Conservation (phyloP, 2,329 filamentous ascomycete genomes). For the Cytospora schulzeri region DNA sequence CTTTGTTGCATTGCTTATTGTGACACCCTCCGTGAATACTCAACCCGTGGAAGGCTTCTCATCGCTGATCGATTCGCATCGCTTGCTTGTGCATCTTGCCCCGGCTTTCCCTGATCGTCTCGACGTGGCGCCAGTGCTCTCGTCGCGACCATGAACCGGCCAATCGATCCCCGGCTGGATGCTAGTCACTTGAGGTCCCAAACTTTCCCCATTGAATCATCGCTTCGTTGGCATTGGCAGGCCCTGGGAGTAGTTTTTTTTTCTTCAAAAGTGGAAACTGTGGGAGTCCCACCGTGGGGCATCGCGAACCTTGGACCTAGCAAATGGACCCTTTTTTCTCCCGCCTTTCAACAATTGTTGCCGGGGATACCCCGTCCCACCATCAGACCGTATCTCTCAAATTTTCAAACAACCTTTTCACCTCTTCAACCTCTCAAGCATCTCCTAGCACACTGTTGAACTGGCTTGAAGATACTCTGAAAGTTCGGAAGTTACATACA, state of each 20-base stretch:
- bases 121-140: constrained; percentile 45
- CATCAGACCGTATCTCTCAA: constrained; percentile 14
- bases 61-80: constrained; percentile 27
- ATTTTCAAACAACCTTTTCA: constrained; percentile 20
- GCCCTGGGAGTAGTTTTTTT: constrained; percentile 22
- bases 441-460: constrained; percentile 22
- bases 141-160: constrained; percentile 32
- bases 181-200: constrained; percentile 40
- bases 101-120: constrained; percentile 25
- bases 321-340: constrained; percentile 25
- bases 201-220: constrained; percentile 35
- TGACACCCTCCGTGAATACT: constrained; percentile 8
- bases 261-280: constrained; percentile 25
- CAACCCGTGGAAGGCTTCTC: constrained; percentile 10
- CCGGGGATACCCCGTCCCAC: constrained; percentile 27
- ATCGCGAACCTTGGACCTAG: constrained; percentile 10
- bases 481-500: constrained; percentile 6
- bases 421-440: constrained; percentile 18
- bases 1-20: constrained; percentile 13
- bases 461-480: constrained; percentile 10
- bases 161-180: constrained; percentile 39
- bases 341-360: constrained; percentile 20
- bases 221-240: constrained; percentile 33
- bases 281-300: constrained; percentile 26
- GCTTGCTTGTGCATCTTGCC: constrained; percentile 30